Evolutionary conservation across 768 basidiomycete genomes (phyloP), one percentile per base, ranked within the genome.

Genomic region (Serpula lacrymans): DNA sequence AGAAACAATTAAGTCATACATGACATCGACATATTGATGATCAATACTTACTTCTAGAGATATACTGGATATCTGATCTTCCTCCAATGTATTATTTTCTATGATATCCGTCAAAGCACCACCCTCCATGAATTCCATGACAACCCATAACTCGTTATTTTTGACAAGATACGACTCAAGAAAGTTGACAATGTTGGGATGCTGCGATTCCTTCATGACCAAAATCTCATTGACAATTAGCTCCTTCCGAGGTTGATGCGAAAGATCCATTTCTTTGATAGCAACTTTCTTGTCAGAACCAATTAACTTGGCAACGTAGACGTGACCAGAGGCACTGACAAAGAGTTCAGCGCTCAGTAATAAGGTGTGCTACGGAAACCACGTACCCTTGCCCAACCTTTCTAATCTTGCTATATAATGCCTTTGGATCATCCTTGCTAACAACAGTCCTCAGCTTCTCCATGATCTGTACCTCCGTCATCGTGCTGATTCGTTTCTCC

Each of bases 91-190:
- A 62, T 97, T 98, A 53, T 94, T 92, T 70, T 97, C 95, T 53
- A 99, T 97, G 31, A 99, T 86, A 64, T 98, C 95, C 18, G 93
- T 97, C 54, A 99, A 70, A 13, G 95, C 93, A 28, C 96, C 94
- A 38, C 93, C 93, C 64, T 97, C 93, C 93, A 97, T 97, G 58
- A 89, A 95, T 67, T 97, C 93, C 93, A 95, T 97, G 43, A 95
- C 92, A 31, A 96, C 92, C 93, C 93, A 97, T 17, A 96, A 77
- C 57, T 95, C 92, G 38, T 75, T 84, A 59, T 72, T 84, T 65
- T 86, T 87, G 39, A 96, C 80, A 31, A 97, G 77, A 63, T 93
- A 96, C 17, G 88, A 80, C 5, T 95, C 88, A 29, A 95, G 65
- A 66, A 90, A 97, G 65, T 95, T 95, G 70, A 97, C 93, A 43